Conservation (phyloP, 805 yeast genomes). For the Starmerella potacharoeniae region DNA sequence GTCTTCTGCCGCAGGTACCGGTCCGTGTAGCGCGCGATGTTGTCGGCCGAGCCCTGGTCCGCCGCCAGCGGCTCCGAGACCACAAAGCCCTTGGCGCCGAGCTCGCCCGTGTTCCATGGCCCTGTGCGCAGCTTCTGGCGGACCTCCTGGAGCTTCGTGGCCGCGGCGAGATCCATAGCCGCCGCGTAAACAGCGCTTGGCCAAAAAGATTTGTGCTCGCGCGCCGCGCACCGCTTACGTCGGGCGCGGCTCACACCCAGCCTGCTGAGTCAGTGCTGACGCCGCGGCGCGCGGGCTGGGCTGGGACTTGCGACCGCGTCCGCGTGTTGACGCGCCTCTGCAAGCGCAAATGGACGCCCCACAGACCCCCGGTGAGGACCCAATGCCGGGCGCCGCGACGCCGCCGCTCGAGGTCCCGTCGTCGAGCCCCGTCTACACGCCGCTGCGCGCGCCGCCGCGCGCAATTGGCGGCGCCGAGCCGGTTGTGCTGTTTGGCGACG, state of each 20-base stretch:
- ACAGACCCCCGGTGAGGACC: not conserved
- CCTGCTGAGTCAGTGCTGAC: too few species aligned
- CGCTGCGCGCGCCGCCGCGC: slow-evolving; percentile 10
- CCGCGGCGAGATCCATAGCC: slow-evolving; percentile 13
- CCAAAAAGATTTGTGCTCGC: not conserved
- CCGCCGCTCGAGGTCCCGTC: slow-evolving; percentile 21
- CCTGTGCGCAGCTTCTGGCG: slow-evolving; percentile 17
- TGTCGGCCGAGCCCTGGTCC: slow-evolving; percentile 36
- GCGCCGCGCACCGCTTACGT: not conserved
- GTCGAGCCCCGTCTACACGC: slow-evolving; percentile 24
- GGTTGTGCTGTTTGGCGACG: not conserved
- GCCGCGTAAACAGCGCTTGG: too few species aligned
- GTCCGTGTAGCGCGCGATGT: slow-evolving; percentile 74
- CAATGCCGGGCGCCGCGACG: not conserved
- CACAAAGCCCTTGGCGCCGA: slow-evolving; percentile 15
- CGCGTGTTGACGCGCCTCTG: too few species aligned
- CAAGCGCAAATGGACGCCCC: too few species aligned
- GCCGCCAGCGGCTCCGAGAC: slow-evolving; percentile 16
- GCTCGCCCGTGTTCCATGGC: slow-evolving; percentile 22
- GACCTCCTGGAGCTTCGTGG: slow-evolving; percentile 12
- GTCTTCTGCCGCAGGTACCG: slow-evolving; percentile 58
- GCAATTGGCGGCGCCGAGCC: not conserved
- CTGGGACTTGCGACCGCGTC: too few species aligned
- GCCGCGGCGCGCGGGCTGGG: too few species aligned
- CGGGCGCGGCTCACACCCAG: too few species aligned